phyloP scores from a whole-genome alignment of 2,329 filamentous ascomycete species.

The Magnaporthales sp. region DNA sequence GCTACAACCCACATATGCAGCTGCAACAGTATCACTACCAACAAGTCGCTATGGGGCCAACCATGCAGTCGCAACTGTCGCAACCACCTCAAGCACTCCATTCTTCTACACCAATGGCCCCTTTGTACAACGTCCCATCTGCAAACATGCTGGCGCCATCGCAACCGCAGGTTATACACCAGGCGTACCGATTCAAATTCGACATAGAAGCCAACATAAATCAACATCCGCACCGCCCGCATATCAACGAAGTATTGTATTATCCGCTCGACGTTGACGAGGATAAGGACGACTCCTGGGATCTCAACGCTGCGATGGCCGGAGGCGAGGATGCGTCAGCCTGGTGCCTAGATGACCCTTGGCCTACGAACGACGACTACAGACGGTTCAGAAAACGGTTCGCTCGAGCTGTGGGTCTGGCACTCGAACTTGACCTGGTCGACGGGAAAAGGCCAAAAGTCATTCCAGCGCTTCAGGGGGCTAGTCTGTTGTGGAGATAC shows the following conservation, averaged over 20 bases:
- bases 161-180: slow-evolving; percentile 30
- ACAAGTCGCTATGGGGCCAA: neutral
- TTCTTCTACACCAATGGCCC: neutral
- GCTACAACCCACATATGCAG: neutral
- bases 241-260: slow-evolving; percentile 29
- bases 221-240: slow-evolving; percentile 30
- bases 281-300: slow-evolving; percentile 15
- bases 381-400: slow-evolving; percentile 25
- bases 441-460: slow-evolving; percentile 9
- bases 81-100: neutral
- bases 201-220: slow-evolving; percentile 38
- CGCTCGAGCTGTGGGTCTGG: slow-evolving; percentile 20
- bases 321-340: slow-evolving; percentile 15
- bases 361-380: slow-evolving; percentile 32
- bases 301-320: slow-evolving; percentile 8
- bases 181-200: slow-evolving; percentile 37
- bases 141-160: slow-evolving; percentile 10
- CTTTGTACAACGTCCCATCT: slow-evolving; percentile 4
- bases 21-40: neutral
- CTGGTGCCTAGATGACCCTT: slow-evolving; percentile 22
- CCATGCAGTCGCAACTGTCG: neutral
- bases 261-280: slow-evolving; percentile 25
- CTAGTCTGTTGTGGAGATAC: slow-evolving; percentile 13
- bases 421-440: slow-evolving; percentile 15
- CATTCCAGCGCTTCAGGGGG: slow-evolving; percentile 12